Percentiles rank a stretch among this genome's conserved stretches.
Conservation (phyloP, 768 basidiomycete genomes). For the Phlebiopsis gigantea region DNA sequence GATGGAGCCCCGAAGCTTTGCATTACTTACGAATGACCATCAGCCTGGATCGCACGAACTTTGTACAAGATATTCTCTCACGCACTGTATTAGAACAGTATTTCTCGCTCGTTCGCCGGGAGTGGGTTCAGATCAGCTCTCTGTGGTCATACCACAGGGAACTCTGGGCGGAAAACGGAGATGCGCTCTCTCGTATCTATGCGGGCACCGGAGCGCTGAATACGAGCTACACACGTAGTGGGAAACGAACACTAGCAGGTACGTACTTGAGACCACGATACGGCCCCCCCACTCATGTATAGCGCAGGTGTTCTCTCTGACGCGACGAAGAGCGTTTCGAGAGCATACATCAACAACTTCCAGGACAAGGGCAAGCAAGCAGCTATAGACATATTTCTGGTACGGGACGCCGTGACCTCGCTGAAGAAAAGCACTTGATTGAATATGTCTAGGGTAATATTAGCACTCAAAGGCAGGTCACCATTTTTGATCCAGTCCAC, state of each 20-base stretch:
- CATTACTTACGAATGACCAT: not conserved
- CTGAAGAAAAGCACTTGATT: too few species aligned
- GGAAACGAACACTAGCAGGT: constrained; percentile 91
- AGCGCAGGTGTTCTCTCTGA: constrained; percentile 80
- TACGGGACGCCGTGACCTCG: constrained; percentile 29
- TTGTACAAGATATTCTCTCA: constrained; percentile 93
- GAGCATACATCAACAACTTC: constrained; percentile 98
- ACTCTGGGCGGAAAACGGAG: constrained; percentile 96
- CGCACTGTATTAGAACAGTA: constrained; percentile 78
- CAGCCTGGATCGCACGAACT: constrained; percentile 96
- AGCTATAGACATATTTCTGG: constrained; percentile 94
- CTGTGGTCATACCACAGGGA: constrained; percentile 89
- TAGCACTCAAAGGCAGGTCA: constrained; percentile 79
- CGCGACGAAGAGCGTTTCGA: constrained; percentile 92
- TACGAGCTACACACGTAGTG: constrained; percentile 91
- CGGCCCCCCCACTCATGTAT: not conserved
- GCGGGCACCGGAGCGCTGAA: constrained; percentile 93
- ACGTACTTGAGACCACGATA: constrained; percentile 12
- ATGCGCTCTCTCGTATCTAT: constrained; percentile 89
- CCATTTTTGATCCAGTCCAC: constrained; percentile 91
- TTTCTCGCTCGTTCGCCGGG: constrained; percentile 68
- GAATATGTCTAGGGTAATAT: constrained; percentile 77
- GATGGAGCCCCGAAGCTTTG: not conserved
- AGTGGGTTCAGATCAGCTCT: constrained; percentile 62
- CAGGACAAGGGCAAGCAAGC: constrained; percentile 91